phyloP scores from a whole-genome alignment of 2,329 filamentous ascomycete genomes.

The Balansia obtecta region DNA sequence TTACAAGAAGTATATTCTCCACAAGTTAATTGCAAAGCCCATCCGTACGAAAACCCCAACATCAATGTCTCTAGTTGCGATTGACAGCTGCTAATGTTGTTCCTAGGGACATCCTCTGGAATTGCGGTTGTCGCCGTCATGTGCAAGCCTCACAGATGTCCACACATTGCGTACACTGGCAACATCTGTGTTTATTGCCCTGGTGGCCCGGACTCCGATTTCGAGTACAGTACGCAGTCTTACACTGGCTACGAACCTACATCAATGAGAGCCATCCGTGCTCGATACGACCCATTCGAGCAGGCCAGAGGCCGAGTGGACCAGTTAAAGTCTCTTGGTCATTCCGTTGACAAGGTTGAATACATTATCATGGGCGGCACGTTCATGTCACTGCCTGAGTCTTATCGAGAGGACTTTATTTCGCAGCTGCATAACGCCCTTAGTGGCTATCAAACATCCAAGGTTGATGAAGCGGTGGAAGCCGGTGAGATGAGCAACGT shows the following conservation, averaged over 20 bases:
- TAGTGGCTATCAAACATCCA: constrained; percentile 85
- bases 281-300: constrained; percentile 94
- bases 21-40: constrained; percentile 91
- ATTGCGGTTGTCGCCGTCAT: constrained; percentile 98
- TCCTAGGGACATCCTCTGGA: constrained; percentile 76
- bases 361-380: constrained; percentile 99
- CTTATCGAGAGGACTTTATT: constrained; percentile 88
- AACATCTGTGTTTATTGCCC: constrained; percentile 99
- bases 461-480: constrained; percentile 89
- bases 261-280: constrained; percentile 94
- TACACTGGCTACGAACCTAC: constrained; percentile 98
- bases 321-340: constrained; percentile 87
- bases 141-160: constrained; percentile 97
- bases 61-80: no score
- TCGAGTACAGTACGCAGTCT: constrained; percentile 97
- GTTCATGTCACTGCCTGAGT: constrained; percentile 89
- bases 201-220: constrained; percentile 93
- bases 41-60: constrained; percentile 57
- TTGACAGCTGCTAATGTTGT: constrained; percentile 4
- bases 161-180: constrained; percentile 94
- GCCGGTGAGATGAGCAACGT: constrained; percentile 93
- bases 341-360: constrained; percentile 97
- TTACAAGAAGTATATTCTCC: constrained; percentile 98
- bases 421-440: constrained; percentile 93
- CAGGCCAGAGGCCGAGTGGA: constrained; percentile 92